A percentile compares a stretch with the other conserved stretches of the same genome.
These are phyloP conservation scores for Cicer pinnatifidum DNA, from an alignment of 306 rosid genomes.

Conservation along the genomic window DNA sequence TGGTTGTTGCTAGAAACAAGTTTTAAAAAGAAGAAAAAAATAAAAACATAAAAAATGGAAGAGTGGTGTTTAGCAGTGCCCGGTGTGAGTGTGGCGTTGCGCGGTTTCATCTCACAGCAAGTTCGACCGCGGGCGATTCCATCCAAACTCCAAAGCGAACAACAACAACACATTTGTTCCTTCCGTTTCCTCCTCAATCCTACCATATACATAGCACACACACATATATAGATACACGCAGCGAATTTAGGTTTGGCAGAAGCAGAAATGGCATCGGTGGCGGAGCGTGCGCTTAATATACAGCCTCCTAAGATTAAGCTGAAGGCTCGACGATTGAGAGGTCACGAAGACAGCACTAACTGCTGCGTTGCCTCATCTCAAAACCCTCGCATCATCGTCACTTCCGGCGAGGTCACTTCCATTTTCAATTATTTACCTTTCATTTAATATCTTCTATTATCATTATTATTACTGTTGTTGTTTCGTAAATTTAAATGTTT, in stretches of 20 bases:
- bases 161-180: not conserved
- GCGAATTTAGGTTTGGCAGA: constrained; percentile 12
- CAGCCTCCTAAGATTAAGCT: constrained; percentile 4
- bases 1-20: not conserved
- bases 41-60: not conserved
- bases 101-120: not conserved
- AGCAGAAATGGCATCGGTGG: constrained; percentile 26
- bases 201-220: not conserved
- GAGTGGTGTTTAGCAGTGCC: not conserved
- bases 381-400: constrained; percentile 67
- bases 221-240: not conserved
- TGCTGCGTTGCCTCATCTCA: constrained; percentile 75
- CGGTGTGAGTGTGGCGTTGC: constrained; percentile 10
- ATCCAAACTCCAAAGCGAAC: not conserved
- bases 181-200: not conserved
- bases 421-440: not conserved
- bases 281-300: constrained; percentile 6
- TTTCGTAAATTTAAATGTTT: not conserved
- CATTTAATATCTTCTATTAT: not conserved
- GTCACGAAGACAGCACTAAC: constrained; percentile 72
- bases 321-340: constrained; percentile 65
- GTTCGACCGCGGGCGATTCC: not conserved
- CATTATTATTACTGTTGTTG: not conserved
- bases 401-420: constrained; percentile 74
- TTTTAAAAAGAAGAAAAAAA: too few species aligned